Evolutionary conservation across 345 rosid species (phyloP), one percentile per base, ranked within the genome.

Genomic region (Sisymbrium altissimum): DNA sequence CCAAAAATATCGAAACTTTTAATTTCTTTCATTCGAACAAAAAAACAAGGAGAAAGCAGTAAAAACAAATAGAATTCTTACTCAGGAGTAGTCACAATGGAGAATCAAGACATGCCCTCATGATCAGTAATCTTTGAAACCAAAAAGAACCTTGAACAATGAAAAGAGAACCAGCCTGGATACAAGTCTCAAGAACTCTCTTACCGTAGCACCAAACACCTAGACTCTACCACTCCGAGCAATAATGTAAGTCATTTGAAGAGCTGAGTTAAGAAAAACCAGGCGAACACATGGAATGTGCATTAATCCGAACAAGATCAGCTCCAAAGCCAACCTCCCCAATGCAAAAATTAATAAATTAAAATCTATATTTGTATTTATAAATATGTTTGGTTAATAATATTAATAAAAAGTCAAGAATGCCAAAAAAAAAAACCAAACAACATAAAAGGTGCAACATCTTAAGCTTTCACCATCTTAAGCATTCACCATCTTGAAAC

Each of bases 291-390:
- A 91, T 91, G 0, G 98, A 96, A 5, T 85, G 73, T 0, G 81
- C 85, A 41, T 91, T 92, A 11, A 94, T 64, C 71, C 81, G 81
- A 6, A 94, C 97, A 52, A 94, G 96, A 76, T 94, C 98, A 49
- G 97, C 96, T n/a, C 98, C 98, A 6, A 89, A 81, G 5, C 98
- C 97, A 30, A 89, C 85, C 55, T 91, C 85, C n/a, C 90, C 95
- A 15, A 94, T 90, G n/a, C n/a, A n/a, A n/a, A n/a, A n/a, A n/a
- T n/a, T n/a, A n/a, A n/a, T n/a, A n/a, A n/a, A n/a, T n/a, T n/a
- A n/a, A n/a, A n/a, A n/a, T n/a, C n/a, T n/a, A n/a, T n/a, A n/a
- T n/a, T n/a, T n/a, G n/a, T n/a, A n/a, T n/a, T n/a, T n/a, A n/a
- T n/a, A n/a, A n/a, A n/a, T n/a, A n/a, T n/a, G n/a, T n/a, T n/a